Percentiles rank a stretch among this genome's conserved stretches.
Conservation (phyloP, 2,329 filamentous ascomycete species). For the Rhinocladiella mackenziei region DNA sequence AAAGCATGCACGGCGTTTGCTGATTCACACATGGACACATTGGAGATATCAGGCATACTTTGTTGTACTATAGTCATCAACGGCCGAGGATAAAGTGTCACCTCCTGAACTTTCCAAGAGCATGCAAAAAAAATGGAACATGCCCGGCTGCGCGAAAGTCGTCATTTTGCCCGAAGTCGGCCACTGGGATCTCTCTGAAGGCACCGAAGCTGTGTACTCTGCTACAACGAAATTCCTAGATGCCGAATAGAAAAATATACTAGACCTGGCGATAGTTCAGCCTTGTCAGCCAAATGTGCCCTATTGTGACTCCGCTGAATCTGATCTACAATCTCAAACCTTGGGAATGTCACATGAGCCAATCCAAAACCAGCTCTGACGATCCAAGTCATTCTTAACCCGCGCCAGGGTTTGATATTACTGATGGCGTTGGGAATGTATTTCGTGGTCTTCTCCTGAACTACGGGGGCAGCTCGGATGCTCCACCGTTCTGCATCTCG, state of each 20-base stretch:
- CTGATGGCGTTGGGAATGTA: no score
- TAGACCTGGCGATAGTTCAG: no score
- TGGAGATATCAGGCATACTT: neutral
- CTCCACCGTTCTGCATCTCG: neutral
- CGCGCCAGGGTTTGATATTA: no score
- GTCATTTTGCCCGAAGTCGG: neutral
- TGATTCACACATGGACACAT: neutral
- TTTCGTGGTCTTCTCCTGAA: no score
- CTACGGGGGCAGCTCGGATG: no score
- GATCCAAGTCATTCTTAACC: no score
- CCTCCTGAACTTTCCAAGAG: neutral
- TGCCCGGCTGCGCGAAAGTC: neutral
- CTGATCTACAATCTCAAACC: no score
- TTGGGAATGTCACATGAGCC: no score
- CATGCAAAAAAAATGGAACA: neutral
- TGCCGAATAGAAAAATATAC: no score
- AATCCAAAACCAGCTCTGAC: no score
- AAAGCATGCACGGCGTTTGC: neutral
- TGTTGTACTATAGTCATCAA: neutral
- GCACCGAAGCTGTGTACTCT: neutral
- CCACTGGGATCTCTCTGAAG: neutral
- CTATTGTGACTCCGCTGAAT: no score
- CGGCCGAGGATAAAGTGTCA: neutral
- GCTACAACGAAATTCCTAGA: neutral
- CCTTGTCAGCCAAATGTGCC: no score